phyloP scores from a whole-genome alignment of 805 yeast genomes.

The Maudiozyma bulderi region DNA sequence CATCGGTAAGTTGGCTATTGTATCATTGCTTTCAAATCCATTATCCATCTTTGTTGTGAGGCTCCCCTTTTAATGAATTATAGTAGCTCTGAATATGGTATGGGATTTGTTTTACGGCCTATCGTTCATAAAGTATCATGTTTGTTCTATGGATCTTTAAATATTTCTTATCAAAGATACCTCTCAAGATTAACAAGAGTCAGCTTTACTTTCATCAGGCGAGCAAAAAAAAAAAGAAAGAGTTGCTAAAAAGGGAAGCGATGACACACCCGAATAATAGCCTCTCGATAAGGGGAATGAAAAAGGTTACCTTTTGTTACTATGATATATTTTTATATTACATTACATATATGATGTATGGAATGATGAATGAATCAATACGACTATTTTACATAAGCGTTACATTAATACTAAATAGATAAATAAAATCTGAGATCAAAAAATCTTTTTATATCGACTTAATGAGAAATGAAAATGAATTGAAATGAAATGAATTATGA shows the following conservation, averaged over 20 bases:
- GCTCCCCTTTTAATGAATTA: too few species aligned
- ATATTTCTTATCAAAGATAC: neutral
- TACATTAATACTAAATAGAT: constrained; percentile 1
- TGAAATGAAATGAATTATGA: neutral
- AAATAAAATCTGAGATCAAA: neutral
- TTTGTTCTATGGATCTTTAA: neutral
- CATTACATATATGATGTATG: neutral
- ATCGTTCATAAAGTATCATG: too few species aligned
- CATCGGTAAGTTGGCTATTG: constrained; percentile 5
- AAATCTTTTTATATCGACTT: too few species aligned
- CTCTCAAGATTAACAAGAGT: too few species aligned
- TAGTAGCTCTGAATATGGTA: neutral
- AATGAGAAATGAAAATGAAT: neutral
- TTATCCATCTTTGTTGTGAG: neutral
- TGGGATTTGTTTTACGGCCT: too few species aligned
- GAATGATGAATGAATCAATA: neutral
- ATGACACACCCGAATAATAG: neutral
- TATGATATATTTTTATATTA: neutral
- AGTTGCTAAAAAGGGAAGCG: neutral
- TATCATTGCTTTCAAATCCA: neutral
- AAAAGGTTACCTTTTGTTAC: neutral
- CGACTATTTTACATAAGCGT: constrained; percentile 3
- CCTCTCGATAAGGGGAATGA: neutral
- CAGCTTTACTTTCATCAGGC: too few species aligned
- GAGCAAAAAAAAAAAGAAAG: neutral